Percentiles rank a stretch among this genome's conserved stretches.
phyloP scores from a whole-genome alignment of 2,329 filamentous ascomycete species.

The Westerdykella sp. region DNA sequence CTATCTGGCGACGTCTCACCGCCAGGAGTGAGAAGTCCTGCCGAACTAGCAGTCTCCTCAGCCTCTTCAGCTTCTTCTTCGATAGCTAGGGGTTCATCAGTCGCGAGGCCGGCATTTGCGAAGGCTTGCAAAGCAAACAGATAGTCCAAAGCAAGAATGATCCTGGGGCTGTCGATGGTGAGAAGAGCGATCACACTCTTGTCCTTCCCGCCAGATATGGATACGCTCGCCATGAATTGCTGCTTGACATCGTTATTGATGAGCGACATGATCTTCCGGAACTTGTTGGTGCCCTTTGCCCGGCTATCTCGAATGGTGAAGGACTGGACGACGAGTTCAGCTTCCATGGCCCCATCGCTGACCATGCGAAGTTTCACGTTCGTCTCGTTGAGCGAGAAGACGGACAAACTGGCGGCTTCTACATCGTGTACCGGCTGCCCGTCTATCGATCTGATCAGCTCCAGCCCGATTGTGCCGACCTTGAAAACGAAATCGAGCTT shows the following conservation, averaged over 20 bases:
- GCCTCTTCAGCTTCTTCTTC: conserved; percentile 55
- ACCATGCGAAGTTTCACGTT: conserved; percentile 88
- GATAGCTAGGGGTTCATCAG: conserved; percentile 51
- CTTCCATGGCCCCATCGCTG: conserved; percentile 84
- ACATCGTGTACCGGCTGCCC: conserved; percentile 72
- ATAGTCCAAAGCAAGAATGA: conserved; percentile 96
- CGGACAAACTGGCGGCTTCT: conserved; percentile 75
- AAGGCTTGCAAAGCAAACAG: conserved; percentile 85
- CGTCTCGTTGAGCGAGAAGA: conserved; percentile 90
- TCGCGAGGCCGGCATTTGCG: conserved; percentile 60
- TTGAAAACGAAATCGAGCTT: conserved; percentile 90
- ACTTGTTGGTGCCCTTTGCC: conserved; percentile 86
- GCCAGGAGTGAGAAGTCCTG: conserved; percentile 32
- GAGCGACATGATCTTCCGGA: conserved; percentile 95
- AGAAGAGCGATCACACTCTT: conserved; percentile 82
- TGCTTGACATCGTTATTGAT: conserved; percentile 88
- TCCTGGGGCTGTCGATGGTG: conserved; percentile 85
- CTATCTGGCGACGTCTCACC: conserved; percentile 18
- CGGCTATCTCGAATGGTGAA: conserved; percentile 94
- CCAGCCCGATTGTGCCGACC: conserved; percentile 78
- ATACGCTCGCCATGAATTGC: conserved; percentile 96
- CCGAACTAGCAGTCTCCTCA: conserved; percentile 36
- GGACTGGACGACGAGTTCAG: conserved; percentile 85
- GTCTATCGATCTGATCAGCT: conserved; percentile 72
- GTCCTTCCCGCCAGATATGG: conserved; percentile 79